Conservation (phyloP, 306 rosid species). For the Hippophae tibetana region DNA sequence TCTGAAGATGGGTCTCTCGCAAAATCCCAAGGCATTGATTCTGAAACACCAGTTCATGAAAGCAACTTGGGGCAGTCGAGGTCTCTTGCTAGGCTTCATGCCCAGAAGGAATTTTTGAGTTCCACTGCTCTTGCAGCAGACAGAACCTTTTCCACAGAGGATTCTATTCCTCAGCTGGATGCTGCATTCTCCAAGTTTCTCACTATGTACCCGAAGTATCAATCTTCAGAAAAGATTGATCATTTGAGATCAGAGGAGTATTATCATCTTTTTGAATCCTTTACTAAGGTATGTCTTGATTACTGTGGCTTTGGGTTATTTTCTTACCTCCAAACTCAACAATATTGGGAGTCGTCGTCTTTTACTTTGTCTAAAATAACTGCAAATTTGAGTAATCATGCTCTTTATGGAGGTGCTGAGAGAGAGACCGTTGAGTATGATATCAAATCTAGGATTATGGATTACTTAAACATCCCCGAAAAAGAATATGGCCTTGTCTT, state of each 20-base stretch:
- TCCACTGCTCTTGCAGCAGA: slow-evolving; percentile 90
- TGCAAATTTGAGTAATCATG: slow-evolving; percentile 92
- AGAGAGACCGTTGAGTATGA: slow-evolving; percentile 80
- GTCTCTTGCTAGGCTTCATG: slow-evolving; percentile 84
- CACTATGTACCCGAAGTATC: slow-evolving; percentile 86
- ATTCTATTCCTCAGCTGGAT: slow-evolving; percentile 52
- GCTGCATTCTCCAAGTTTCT: slow-evolving; percentile 82
- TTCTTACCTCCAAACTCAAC: slow-evolving; percentile 73
- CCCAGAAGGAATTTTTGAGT: slow-evolving; percentile 80
- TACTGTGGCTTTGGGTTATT: slow-evolving; percentile 93
- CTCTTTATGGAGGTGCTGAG: slow-evolving; percentile 87
- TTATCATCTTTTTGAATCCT: slow-evolving; percentile 48
- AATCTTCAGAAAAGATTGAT: slow-evolving; percentile 71
- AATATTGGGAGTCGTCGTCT: slow-evolving; percentile 80
- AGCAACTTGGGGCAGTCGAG: slow-evolving; percentile 74
- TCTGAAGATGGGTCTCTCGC: slow-evolving; percentile 81
- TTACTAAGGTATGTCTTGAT: slow-evolving; percentile 91
- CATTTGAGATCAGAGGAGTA: slow-evolving; percentile 81
- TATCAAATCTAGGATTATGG: slow-evolving; percentile 74
- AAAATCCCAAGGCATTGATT: slow-evolving; percentile 72
- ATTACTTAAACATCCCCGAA: slow-evolving; percentile 85
- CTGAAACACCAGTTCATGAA: slow-evolving; percentile 54
- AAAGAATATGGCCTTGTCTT: slow-evolving; percentile 93
- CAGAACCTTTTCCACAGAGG: slow-evolving; percentile 50
- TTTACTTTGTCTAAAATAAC: slow-evolving; percentile 89